Conservation (phyloP, 2,329 filamentous ascomycete genomes). For the Tolypocladium ovalisporum region DNA sequence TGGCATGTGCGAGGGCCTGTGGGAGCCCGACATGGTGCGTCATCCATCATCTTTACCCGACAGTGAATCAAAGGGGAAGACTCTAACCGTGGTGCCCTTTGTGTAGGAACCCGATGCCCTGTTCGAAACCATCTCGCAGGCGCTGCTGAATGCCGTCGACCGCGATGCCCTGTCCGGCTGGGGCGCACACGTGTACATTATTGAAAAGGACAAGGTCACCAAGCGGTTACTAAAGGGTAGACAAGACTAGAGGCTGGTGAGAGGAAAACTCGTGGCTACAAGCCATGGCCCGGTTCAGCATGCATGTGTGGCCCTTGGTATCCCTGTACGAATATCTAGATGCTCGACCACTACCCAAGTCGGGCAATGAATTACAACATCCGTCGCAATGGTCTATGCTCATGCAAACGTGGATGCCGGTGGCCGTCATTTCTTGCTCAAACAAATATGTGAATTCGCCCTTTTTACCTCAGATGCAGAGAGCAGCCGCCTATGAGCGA, state of each 20-base stretch:
- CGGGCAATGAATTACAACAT: neutral
- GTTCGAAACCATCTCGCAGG: slow-evolving; percentile 97
- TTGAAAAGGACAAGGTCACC: slow-evolving; percentile 99
- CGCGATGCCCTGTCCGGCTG: slow-evolving; percentile 93
- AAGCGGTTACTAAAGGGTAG: slow-evolving; percentile 96
- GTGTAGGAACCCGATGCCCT: slow-evolving; percentile 76
- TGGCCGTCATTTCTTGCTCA: neutral
- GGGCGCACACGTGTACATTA: slow-evolving; percentile 98
- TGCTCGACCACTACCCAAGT: slow-evolving; percentile 4
- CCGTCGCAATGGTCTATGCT: neutral
- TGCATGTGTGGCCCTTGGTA: neutral
- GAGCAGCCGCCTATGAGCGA: neutral
- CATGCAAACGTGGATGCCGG: neutral
- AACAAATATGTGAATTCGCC: neutral
- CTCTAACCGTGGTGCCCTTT: neutral
- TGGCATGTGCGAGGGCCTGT: slow-evolving; percentile 95
- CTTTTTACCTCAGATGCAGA: neutral
- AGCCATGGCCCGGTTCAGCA: slow-evolving; percentile 3
- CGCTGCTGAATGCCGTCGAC: slow-evolving; percentile 89
- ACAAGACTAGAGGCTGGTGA: slow-evolving; percentile 57
- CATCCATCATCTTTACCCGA: slow-evolving; percentile 17
- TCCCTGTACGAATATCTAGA: slow-evolving; percentile 9
- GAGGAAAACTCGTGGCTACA: slow-evolving; percentile 4
- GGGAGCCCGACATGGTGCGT: slow-evolving; percentile 91
- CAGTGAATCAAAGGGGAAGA: neutral